These are phyloP conservation scores for Cryphonectria carpinicola DNA, from an alignment of 2,329 filamentous ascomycete species.

Conservation along the genomic window DNA sequence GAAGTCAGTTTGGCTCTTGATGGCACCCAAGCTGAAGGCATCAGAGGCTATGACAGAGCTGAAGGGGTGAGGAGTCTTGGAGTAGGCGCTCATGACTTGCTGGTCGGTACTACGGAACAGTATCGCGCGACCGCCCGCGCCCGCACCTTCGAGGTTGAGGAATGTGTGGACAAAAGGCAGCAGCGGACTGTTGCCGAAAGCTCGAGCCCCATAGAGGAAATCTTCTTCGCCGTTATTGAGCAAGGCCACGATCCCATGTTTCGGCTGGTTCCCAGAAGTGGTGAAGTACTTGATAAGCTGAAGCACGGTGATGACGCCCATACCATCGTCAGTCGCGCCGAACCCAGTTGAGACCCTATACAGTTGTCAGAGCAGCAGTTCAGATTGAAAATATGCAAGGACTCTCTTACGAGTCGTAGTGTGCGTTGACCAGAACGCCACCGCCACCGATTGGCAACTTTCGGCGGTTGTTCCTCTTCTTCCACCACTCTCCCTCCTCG, in stretches of 20 bases:
- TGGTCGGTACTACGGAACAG: slow-evolving; percentile 88
- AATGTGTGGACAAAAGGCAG: slow-evolving; percentile 84
- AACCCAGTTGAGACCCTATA: slow-evolving; percentile 78
- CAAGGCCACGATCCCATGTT: slow-evolving; percentile 78
- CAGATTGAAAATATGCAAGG: background rate
- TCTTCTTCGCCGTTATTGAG: slow-evolving; percentile 98
- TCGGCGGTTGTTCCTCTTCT: slow-evolving; percentile 44
- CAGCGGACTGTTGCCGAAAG: slow-evolving; percentile 82
- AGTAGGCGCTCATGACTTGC: slow-evolving; percentile 81
- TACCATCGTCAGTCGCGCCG: slow-evolving; percentile 91
- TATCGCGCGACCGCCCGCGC: slow-evolving; percentile 84
- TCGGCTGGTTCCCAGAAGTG: slow-evolving; percentile 69
- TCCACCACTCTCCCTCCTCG: slow-evolving; percentile 75
- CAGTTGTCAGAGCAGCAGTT: slow-evolving; percentile 7
- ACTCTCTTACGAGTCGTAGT: slow-evolving; percentile 72
- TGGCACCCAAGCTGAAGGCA: slow-evolving; percentile 77
- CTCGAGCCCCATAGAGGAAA: slow-evolving; percentile 82
- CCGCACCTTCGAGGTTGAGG: slow-evolving; percentile 92
- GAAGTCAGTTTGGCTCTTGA: slow-evolving; percentile 90
- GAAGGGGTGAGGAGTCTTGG: slow-evolving; percentile 73
- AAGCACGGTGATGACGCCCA: slow-evolving; percentile 83
- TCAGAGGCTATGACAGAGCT: slow-evolving; percentile 82
- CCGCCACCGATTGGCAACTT: slow-evolving; percentile 62
- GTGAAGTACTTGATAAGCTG: slow-evolving; percentile 90
- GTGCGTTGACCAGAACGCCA: slow-evolving; percentile 90